Conservation (phyloP, 805 yeast genomes). For the Schwanniomyces pseudopolymorphus region DNA sequence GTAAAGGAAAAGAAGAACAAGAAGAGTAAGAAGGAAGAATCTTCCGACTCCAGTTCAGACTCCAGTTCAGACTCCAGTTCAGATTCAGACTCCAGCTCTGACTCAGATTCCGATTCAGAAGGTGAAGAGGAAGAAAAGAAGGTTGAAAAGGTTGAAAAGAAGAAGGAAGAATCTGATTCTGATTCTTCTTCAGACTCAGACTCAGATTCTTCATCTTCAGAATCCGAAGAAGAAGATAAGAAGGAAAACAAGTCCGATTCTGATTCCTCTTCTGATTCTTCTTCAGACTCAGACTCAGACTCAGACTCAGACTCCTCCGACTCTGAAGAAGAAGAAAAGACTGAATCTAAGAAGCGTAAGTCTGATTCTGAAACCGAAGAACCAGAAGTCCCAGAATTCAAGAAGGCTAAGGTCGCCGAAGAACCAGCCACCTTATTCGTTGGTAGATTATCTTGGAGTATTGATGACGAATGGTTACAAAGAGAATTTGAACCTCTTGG, state of each 20-base stretch:
- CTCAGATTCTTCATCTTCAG: constrained; percentile 19
- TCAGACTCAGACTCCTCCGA: constrained; percentile 31
- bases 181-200: constrained; percentile 26
- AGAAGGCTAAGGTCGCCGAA: constrained; percentile 52
- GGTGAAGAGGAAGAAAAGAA: constrained; percentile 15
- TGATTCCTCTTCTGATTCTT: constrained; percentile 19
- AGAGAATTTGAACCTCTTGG: constrained; percentile 80
- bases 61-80: constrained; percentile 31
- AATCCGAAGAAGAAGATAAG: constrained; percentile 20
- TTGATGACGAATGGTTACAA: constrained; percentile 92
- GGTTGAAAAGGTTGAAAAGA: no score
- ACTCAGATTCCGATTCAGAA: constrained; percentile 23
- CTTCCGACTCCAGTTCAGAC: constrained; percentile 27
- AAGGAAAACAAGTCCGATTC: constrained; percentile 15
- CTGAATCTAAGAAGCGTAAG: constrained; percentile 32
- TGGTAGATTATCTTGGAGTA: constrained; percentile 96
- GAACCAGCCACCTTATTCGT: constrained; percentile 92
- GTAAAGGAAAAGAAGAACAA: constrained; percentile 12
- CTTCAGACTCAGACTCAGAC: constrained; percentile 21
- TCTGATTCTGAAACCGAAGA: constrained; percentile 35
- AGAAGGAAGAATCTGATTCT: constrained; percentile 20
- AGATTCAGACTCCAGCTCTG: constrained; percentile 28
- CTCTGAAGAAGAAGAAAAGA: constrained; percentile 16
- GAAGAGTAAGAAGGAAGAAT: constrained; percentile 15
- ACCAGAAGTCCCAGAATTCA: constrained; percentile 33